These are phyloP conservation scores for Cichorium intybus DNA, from an alignment of 140 eudicot species.

Conservation along the genomic window DNA sequence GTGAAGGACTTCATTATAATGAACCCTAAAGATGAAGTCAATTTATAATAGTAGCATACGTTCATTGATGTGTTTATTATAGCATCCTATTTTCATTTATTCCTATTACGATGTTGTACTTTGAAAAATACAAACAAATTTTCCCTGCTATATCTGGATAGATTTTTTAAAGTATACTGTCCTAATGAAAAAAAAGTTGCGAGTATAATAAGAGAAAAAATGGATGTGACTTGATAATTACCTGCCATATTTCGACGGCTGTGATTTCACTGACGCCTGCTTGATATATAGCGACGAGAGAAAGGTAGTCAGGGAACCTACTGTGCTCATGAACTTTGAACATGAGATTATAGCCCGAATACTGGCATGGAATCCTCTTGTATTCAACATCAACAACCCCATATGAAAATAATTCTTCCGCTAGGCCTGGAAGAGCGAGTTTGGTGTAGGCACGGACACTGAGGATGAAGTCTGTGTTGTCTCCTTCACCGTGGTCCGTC, in stretches of 20 bases:
- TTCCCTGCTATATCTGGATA: background rate
- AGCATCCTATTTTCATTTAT: background rate
- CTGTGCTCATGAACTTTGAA: constrained; percentile 79
- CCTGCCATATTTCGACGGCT: constrained; percentile 75
- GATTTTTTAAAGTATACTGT: too few relatives aligned
- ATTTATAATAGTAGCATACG: too few relatives aligned
- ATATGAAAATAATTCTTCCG: constrained; percentile 41
- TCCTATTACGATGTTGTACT: background rate
- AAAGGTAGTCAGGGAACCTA: constrained; percentile 64
- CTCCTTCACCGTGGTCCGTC: constrained; percentile 85
- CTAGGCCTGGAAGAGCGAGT: constrained; percentile 60
- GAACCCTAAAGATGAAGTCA: background rate
- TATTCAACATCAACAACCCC: constrained; percentile 84
- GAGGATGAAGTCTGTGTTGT: constrained; percentile 69
- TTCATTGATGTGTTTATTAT: background rate
- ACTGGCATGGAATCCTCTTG: constrained; percentile 58
- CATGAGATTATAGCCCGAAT: constrained; percentile 51
- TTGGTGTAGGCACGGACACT: constrained; percentile 57
- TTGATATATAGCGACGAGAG: constrained; percentile 61
- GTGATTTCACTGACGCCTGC: constrained; percentile 63
- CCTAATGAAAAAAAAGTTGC: too few relatives aligned
- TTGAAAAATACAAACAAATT: too few relatives aligned
- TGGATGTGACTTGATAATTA: constrained; percentile 14
- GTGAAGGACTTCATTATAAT: too few relatives aligned
- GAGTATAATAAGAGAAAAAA: too few relatives aligned